Base-by-base conservation (phyloP, 495 filamentous ascomycete species). In the Amniculicola lignicola region DNA sequence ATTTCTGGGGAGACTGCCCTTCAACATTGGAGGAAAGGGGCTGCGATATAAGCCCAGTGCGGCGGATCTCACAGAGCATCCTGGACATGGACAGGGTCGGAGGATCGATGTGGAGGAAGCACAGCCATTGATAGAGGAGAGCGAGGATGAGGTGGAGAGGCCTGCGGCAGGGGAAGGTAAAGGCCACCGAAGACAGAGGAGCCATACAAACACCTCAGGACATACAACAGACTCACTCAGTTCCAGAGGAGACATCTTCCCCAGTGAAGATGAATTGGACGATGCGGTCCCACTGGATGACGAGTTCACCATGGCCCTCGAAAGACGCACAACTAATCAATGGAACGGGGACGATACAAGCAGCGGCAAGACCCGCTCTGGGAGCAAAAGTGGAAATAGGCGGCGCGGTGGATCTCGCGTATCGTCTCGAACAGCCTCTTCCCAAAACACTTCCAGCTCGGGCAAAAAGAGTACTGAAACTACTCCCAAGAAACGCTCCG, bases 211-310 rank as follows among this genome's bases (percentile, higher is more conserved):
- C 12, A 83, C 79, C n/a, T 95, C 89, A 6, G 85, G 84, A 3
- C 83, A 84, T 25, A 96, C 90, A 0, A 82, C 79, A n/a, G 93
- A 90, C 56, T 96, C 90, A 2, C 80, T 90, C 37, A 86, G 93
- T 63, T 96, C 91, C n/a, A 79, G 94, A 44, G 90, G 90, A 0
- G 93, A 99, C 70, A 74, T 99, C 18, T 91, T 96, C 59, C 90
- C 89, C 1, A 96, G 92, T 61, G 91, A 95, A 56, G 86, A 84
- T 43, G 93, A 96, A 38, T 36, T 65, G 55, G 86, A 82, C 40
- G 89, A 98, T 76, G 93, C 93, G 0, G 82, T 96, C 21, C 90
- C 93, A 1, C 73, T 98, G 45, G 88, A 90, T 62, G 93, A 97
- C 70, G 93, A 97, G 63, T 95, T 97, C 61, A 82, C 88, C 1